Base-by-base conservation (phyloP, 139 green algal species). In the Haematococcus lacustris region DNA sequence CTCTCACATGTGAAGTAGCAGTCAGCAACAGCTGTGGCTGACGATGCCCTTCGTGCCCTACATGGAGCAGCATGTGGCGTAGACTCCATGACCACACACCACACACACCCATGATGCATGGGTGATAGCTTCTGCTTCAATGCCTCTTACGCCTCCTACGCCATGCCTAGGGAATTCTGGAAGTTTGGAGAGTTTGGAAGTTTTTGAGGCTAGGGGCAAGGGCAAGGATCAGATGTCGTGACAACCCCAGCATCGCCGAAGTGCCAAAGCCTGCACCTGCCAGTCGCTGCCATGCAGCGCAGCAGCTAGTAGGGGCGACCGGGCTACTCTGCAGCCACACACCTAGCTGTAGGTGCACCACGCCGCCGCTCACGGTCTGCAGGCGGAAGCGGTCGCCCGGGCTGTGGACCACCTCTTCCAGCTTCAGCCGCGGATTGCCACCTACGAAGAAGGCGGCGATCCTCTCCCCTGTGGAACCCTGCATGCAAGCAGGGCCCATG, bases 351-450 rank as follows among this genome's bases (percentile, higher is more conserved):
- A 93, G 35, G 71, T 90, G 80, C 38, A 93, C 82, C 1, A 85
- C 25, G 9, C 88, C 88, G 3, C 41, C 71, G 3, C 83, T 68
- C 9, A 73, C 64, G 7, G 88, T 93, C 28, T 90, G 76, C 50
- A 94, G 74, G 39, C 89, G 75, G 75, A 91, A 94, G 17, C 89
- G 60, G 82, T 94, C 89, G 0, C 83, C 88, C 21, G 86, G 80
- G 2, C 71, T 88, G 78, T 89, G 75, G 13, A 91, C 75, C 1
- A 92, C 79, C 61, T 91, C 84, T 71, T 94, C 87, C 38, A 81
- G 51, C 68, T 88, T 87, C 28, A 94, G 77, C 38, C 86, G 77
- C 41, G 87, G 87, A 3, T 74, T 80, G 39, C 87, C 85, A 38
- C 87, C 89, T 21, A 91, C 60, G 65, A 91, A 90, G 78, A 89